Evolutionary conservation across 2,329 filamentous ascomycete species (phyloP).

Genomic region (Botrytis byssoidea): DNA sequence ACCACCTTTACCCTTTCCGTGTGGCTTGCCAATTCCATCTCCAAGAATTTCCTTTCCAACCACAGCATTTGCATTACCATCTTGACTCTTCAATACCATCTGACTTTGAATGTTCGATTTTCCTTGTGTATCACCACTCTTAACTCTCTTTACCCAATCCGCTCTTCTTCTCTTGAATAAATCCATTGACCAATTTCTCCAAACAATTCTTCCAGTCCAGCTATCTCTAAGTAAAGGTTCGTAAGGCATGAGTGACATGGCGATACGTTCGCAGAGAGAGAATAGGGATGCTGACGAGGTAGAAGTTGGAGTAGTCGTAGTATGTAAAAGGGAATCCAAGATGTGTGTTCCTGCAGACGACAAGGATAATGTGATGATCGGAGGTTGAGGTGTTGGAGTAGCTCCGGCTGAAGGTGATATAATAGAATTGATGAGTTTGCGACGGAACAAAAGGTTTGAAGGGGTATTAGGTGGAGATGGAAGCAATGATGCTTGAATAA

Average conservation of each 20-base stretch:
- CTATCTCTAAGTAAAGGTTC: slow-evolving; percentile 63
- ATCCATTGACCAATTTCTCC: slow-evolving; percentile 75
- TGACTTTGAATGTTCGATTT: slow-evolving; percentile 5
- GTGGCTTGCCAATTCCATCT: slow-evolving; percentile 12
- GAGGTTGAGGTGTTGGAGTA: slow-evolving; percentile 11
- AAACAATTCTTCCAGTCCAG: slow-evolving; percentile 64
- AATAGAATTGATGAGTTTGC: slow-evolving; percentile 61
- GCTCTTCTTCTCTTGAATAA: slow-evolving; percentile 60
- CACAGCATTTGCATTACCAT: slow-evolving; percentile 15
- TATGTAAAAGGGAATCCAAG: slow-evolving; percentile 61
- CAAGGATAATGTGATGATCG: slow-evolving; percentile 43
- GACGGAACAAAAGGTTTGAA: slow-evolving; percentile 61
- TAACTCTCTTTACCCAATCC: slow-evolving; percentile 62
- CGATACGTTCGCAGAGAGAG: slow-evolving; percentile 66
- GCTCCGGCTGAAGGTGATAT: slow-evolving; percentile 39
- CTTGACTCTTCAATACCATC: slow-evolving; percentile 13
- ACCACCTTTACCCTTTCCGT: slow-evolving; percentile 18
- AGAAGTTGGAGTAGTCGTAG: slow-evolving; percentile 26
- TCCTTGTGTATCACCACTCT: neutral
- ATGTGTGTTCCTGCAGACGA: slow-evolving; percentile 65
- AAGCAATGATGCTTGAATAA: slow-evolving; percentile 62
- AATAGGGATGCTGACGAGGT: slow-evolving; percentile 45
- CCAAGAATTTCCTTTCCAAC: neutral
- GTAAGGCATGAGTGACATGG: slow-evolving; percentile 58
- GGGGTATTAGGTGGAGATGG: slow-evolving; percentile 49